Evolutionary conservation across 148 eudicot genomes (phyloP).

Genomic region (Amaranthus hypochondriacus): DNA sequence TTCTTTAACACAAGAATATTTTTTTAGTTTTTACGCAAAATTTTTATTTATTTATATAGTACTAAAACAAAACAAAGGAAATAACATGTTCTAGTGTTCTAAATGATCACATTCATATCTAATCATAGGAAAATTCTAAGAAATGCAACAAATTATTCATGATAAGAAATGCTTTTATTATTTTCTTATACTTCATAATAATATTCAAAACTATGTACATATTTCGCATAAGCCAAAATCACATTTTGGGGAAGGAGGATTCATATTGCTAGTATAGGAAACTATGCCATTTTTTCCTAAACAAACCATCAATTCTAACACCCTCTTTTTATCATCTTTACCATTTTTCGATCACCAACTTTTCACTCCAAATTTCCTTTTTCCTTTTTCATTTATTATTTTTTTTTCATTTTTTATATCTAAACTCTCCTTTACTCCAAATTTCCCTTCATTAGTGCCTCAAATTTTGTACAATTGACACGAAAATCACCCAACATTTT

Average conservation of each 20-base stretch:
- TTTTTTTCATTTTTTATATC: neutral
- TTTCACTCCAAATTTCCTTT: neutral
- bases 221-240: slow-evolving; percentile 20
- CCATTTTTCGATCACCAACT: slow-evolving; percentile 14
- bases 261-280: slow-evolving; percentile 17
- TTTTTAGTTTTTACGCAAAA: too few species aligned
- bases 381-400: neutral
- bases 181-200: neutral
- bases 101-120: too few species aligned
- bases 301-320: slow-evolving; percentile 8
- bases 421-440: neutral
- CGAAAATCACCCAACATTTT: slow-evolving; percentile 9
- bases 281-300: neutral
- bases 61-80: too few species aligned
- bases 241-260: slow-evolving; percentile 12
- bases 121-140: too few species aligned
- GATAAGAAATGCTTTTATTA: slow-evolving; percentile 4
- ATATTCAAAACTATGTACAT: slow-evolving; percentile 23
- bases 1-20: too few species aligned
- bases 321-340: slow-evolving; percentile 11
- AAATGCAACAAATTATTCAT: neutral
- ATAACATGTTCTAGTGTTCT: too few species aligned
- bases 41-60: too few species aligned
- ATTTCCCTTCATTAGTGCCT: slow-evolving; percentile 14
- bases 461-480: slow-evolving; percentile 20